A percentile compares a stretch with the other conserved stretches of the same genome.
phyloP scores from a whole-genome alignment of 768 basidiomycete genomes.

The Suillus plorans region DNA sequence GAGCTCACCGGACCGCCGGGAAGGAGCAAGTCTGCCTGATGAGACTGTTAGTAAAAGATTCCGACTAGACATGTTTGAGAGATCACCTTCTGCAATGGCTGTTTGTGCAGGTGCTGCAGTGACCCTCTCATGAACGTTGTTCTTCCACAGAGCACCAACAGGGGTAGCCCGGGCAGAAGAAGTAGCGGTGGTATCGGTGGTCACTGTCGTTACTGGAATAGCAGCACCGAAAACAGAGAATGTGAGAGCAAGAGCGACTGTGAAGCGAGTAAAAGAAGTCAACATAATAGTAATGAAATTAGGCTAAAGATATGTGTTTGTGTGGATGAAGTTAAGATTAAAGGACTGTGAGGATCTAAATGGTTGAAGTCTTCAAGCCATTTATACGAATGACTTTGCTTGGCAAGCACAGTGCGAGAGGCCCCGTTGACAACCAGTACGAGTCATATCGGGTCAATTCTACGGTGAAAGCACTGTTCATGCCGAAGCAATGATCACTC shows the following conservation, averaged over 20 bases:
- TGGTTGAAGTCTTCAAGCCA: not conserved
- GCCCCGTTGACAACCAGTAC: not conserved
- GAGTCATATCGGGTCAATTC: not conserved
- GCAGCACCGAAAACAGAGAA: slow-evolving; percentile 17
- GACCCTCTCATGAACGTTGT: slow-evolving; percentile 22
- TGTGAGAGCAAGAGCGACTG: slow-evolving; percentile 7
- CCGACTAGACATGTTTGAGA: not conserved
- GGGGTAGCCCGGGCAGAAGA: not conserved
- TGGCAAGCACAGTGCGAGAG: not conserved
- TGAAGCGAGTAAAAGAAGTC: not conserved
- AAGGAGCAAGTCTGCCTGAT: not conserved
- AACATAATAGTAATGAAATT: not conserved
- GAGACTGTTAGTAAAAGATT: not conserved
- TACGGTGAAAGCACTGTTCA: not conserved
- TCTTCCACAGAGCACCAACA: slow-evolving; percentile 18
- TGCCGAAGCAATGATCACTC: not conserved
- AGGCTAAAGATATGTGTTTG: not conserved
- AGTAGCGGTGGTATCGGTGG: not conserved
- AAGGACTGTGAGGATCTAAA: not conserved
- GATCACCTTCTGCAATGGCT: not conserved
- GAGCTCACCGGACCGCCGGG: not conserved
- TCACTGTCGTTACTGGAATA: slow-evolving; percentile 5
- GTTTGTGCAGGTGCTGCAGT: not conserved
- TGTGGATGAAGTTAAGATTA: not conserved
- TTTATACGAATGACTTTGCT: not conserved